Base-by-base conservation (phyloP, 352 stramenopile genomes). In the Phytophthora quininea region DNA sequence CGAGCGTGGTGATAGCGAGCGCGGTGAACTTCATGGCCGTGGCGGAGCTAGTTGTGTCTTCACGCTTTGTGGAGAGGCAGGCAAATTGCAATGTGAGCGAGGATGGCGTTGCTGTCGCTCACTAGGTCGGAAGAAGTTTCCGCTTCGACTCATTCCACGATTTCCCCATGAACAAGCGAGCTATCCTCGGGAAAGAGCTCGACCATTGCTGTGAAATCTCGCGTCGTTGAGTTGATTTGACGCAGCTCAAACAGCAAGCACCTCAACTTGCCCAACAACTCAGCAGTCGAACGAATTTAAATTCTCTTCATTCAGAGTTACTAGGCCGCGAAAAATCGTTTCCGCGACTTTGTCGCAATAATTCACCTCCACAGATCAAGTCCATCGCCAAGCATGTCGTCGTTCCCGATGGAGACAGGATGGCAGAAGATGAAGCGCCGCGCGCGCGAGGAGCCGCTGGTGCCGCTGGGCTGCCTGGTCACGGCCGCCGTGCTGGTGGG, bases 381-480 rank as follows among this genome's bases (percentile, higher is more conserved):
- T 72, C 12, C 50, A 47, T 32, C 24, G 38, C 35, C n/a, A 54
- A 33, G 37, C 1, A 68, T 70, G 69, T 73, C 68, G 49, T 49
- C 45, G 45, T 80, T 71, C 49, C 76, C 76, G 24, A 75, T 76
- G 51, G 86, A 93, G 73, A 89, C 76, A 27, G 85, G 87, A 14
- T 90, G 76, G 72, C 78, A 93, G 60, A 95, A 95, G 81, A 82
- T 89, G 71, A 88, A 92, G 75, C 85, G 87, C 63, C 84, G 84
- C 64, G 84, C 19, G 19, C 45, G 54, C 8, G 83, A 93, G 61
- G 85, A 95, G 58, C 86, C 86, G 51, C 80, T 93, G n/a, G 86
- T 95, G 49, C 86, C 86, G 31, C 62, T 92, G 14, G 86, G 86
- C 24, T 90, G 79, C 29, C 59, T 90, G 24, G 76, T 80, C 40